phyloP scores from a whole-genome alignment of 108 stramenopile species.

The Skeletonema marinoi region DNA sequence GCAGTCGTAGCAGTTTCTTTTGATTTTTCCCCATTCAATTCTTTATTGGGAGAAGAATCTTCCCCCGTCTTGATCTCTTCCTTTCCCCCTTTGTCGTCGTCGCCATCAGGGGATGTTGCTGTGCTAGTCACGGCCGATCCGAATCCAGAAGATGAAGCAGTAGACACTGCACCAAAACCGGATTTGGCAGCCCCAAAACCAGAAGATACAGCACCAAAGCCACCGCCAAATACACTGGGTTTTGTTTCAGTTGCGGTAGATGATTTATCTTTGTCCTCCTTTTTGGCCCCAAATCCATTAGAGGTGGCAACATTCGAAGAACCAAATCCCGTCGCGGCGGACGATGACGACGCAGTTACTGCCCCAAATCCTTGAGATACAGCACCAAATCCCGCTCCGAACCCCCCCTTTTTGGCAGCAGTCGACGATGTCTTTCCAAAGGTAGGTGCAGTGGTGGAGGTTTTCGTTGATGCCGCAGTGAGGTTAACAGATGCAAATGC shows the following conservation, averaged over 20 bases:
- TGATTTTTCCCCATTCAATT: neutral
- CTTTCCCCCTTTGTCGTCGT: neutral
- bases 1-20: constrained; percentile 8
- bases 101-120: neutral
- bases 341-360: neutral
- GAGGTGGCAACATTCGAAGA: neutral
- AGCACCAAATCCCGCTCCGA: constrained; percentile 25
- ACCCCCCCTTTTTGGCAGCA: constrained; percentile 13
- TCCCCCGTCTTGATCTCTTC: neutral
- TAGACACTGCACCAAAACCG: constrained; percentile 15
- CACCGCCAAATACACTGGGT: constrained; percentile 26
- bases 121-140: neutral
- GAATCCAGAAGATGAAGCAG: neutral
- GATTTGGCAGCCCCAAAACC: constrained; percentile 25
- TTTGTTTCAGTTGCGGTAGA: neutral
- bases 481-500: constrained; percentile 30
- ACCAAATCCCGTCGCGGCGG: constrained; percentile 4
- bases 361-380: constrained; percentile 25
- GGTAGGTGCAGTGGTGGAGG: constrained; percentile 6
- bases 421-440: constrained; percentile 15
- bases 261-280: neutral
- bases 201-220: constrained; percentile 30
- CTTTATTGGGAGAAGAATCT: neutral
- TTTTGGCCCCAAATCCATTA: constrained; percentile 2
- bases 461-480: constrained; percentile 1